These are phyloP conservation scores for Glycyrrhiza uralensis DNA, from an alignment of 306 rosid genomes.

Conservation along the genomic window DNA sequence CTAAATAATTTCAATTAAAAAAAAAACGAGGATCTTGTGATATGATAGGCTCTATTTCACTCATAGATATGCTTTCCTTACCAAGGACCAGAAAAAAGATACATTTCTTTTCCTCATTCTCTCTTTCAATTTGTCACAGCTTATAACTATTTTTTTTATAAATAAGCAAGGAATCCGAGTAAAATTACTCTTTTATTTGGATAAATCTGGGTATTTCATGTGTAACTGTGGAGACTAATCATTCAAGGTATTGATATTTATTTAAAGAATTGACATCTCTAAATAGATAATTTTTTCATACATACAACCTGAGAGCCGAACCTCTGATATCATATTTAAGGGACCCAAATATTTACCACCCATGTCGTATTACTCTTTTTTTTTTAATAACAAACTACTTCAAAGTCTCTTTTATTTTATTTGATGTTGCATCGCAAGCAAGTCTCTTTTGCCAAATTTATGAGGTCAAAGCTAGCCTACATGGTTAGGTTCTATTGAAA, in stretches of 20 bases:
- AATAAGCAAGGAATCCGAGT: conserved; percentile 25
- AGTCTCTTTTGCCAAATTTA: conserved; percentile 3
- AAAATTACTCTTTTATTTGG: conserved; percentile 6
- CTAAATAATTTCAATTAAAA: neutral
- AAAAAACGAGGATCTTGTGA: neutral
- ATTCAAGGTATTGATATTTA: too few relatives aligned
- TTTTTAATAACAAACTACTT: neutral
- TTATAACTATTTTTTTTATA: neutral
- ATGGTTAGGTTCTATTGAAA: conserved; percentile 1
- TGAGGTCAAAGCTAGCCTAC: conserved; percentile 25
- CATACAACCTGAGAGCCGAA: too few relatives aligned
- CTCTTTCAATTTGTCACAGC: neutral
- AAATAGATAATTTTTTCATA: too few relatives aligned
- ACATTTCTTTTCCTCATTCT: conserved; percentile 23
- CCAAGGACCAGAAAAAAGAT: conserved; percentile 23
- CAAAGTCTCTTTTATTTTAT: neutral
- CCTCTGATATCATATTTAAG: too few relatives aligned
- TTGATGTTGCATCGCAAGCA: neutral
- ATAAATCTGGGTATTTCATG: too few relatives aligned
- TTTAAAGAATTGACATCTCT: too few relatives aligned
- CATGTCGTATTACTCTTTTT: too few relatives aligned
- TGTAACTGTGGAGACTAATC: too few relatives aligned
- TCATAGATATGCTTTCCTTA: conserved; percentile 35
- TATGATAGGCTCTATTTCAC: neutral
- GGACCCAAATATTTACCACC: too few relatives aligned